A percentile compares a stretch with the other conserved stretches of the same genome.
Evolutionary conservation across 1,139 yeast species (phyloP).

Genomic region (Debaryomycetaceae sp.): DNA sequence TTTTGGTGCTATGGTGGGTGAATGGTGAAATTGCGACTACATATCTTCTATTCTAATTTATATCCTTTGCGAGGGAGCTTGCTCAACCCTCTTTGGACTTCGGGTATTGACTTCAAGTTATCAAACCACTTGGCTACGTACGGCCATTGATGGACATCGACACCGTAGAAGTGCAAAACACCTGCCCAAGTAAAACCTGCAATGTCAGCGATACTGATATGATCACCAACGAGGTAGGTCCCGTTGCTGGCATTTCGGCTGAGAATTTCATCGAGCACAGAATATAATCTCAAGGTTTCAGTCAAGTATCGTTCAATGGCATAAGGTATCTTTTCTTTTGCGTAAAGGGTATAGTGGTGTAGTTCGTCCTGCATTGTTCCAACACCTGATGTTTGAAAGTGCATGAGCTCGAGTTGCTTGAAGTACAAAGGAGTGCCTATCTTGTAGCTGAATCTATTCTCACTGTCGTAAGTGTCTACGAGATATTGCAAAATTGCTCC

Average conservation of each 20-base stretch:
- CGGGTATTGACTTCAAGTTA: conserved; percentile 34
- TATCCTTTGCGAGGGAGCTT: too few relatives aligned
- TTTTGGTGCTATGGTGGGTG: too few relatives aligned
- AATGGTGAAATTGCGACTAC: too few relatives aligned
- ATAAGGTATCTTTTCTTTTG: conserved; percentile 48
- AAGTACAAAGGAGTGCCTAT: conserved; percentile 45
- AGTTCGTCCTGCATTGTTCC: conserved; percentile 66
- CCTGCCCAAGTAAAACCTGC: conserved; percentile 40
- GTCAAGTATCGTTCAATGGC: conserved; percentile 49
- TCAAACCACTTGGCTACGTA: conserved; percentile 42
- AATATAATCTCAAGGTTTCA: conserved; percentile 51
- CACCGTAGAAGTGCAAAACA: conserved; percentile 15
- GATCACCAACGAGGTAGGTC: conserved; percentile 56
- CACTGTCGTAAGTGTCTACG: conserved; percentile 55
- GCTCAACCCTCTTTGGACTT: conserved; percentile 33
- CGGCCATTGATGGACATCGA: conserved; percentile 45
- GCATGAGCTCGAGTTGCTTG: conserved; percentile 48
- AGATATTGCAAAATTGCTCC: conserved; percentile 58
- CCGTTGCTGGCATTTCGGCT: conserved; percentile 33
- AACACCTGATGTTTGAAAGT: conserved; percentile 56
- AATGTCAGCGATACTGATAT: conserved; percentile 53
- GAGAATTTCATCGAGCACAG: conserved; percentile 51
- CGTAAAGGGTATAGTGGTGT: conserved; percentile 40
- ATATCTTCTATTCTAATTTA: too few relatives aligned
- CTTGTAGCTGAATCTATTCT: conserved; percentile 45